A percentile compares a stretch with the other conserved stretches of the same genome.
Evolutionary conservation across 768 basidiomycete genomes (phyloP).

Genomic region (Hemileccinum rubropunctum): DNA sequence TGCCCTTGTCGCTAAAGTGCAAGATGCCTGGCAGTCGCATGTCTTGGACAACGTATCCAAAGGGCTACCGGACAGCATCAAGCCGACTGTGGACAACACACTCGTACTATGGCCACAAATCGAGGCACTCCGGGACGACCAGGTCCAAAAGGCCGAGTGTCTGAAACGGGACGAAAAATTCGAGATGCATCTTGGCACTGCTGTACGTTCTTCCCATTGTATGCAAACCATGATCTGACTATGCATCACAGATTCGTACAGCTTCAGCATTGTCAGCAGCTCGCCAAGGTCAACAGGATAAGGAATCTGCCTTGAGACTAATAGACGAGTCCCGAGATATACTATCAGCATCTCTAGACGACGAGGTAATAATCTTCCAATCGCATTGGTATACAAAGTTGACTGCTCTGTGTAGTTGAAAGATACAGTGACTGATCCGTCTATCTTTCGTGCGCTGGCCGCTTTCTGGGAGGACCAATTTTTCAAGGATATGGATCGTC

Average conservation of each 20-base stretch:
- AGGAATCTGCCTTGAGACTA: conserved; percentile 50
- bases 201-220: conserved; percentile 48
- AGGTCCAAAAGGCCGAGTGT: conserved; percentile 66
- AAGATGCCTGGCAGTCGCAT: conserved; percentile 65
- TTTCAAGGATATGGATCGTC: conserved; percentile 88
- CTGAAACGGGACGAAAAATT: conserved; percentile 87
- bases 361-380: conserved; percentile 48
- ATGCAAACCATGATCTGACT: conserved; percentile 12
- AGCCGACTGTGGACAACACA: conserved; percentile 48
- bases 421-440: conserved; percentile 79
- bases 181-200: conserved; percentile 78
- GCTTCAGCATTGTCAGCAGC: conserved; percentile 55
- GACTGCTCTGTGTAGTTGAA: conserved; percentile 51
- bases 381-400: background rate
- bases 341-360: conserved; percentile 69
- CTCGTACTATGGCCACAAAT: conserved; percentile 56
- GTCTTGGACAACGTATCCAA: conserved; percentile 61
- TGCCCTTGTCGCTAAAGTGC: conserved; percentile 54
- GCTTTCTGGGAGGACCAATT: conserved; percentile 88
- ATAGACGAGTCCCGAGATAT: conserved; percentile 78
- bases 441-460: conserved; percentile 77
- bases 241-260: conserved; percentile 41
- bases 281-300: conserved; percentile 38
- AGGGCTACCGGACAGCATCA: conserved; percentile 52
- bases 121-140: conserved; percentile 46